Evolutionary conservation across 2,329 filamentous ascomycete genomes (phyloP).

Genomic region (Triangularia setosa): DNA sequence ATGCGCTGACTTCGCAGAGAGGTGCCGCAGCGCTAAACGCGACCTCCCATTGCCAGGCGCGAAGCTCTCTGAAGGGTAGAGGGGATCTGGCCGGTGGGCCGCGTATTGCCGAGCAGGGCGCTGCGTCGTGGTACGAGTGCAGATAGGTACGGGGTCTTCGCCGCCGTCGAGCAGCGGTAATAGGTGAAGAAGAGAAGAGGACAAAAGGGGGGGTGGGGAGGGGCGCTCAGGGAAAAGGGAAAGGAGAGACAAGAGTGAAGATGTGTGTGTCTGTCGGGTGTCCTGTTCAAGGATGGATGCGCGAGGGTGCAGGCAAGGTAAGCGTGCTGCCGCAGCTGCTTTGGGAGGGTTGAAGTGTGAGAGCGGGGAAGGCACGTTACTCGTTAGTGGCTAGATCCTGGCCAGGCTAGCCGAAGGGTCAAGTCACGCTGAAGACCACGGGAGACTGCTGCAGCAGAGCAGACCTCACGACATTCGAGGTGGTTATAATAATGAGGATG

Average conservation of each 20-base stretch:
- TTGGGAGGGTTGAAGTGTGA: slow-evolving; percentile 22
- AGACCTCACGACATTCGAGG: slow-evolving; percentile 13
- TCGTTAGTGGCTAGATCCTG: slow-evolving; percentile 27
- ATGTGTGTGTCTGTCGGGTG: slow-evolving; percentile 14
- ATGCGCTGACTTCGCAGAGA: slow-evolving; percentile 14
- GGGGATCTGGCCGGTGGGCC: slow-evolving; percentile 3
- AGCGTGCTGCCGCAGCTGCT: slow-evolving; percentile 10
- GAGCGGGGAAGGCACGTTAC: slow-evolving; percentile 28
- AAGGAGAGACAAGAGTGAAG: slow-evolving; percentile 16
- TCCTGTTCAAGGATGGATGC: slow-evolving; percentile 23
- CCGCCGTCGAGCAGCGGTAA: slow-evolving; percentile 15
- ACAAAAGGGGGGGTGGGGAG: neutral
- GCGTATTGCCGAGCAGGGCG: slow-evolving; percentile 14
- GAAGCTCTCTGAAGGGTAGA: slow-evolving; percentile 16
- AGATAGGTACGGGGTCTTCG: slow-evolving; percentile 6
- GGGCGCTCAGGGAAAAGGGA: slow-evolving; percentile 7
- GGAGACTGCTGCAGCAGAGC: neutral
- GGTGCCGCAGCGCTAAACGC: slow-evolving; percentile 25
- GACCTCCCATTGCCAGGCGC: slow-evolving; percentile 27
- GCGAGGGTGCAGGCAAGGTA: slow-evolving; percentile 24
- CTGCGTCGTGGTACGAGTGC: neutral
- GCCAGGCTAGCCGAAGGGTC: slow-evolving; percentile 21
- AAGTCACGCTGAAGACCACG: slow-evolving; percentile 8
- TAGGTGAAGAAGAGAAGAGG: slow-evolving; percentile 1
- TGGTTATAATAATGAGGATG: neutral